A percentile compares a stretch with the other conserved stretches of the same genome.
phyloP scores from a whole-genome alignment of 2,329 filamentous ascomycete genomes.

The Paracorniculantispora psalliotae region DNA sequence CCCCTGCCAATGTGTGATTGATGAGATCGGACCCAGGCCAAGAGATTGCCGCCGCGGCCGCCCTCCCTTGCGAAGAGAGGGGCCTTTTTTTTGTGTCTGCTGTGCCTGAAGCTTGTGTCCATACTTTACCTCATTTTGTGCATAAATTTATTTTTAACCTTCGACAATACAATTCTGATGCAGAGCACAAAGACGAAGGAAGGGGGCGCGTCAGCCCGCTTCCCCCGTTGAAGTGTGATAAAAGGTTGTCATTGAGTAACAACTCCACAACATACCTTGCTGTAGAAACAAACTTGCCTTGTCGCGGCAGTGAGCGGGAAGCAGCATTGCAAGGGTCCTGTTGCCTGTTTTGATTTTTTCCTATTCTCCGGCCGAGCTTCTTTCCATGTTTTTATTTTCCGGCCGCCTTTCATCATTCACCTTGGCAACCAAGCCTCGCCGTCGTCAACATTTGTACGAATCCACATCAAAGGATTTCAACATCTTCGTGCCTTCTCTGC shows the following conservation, averaged over 20 bases:
- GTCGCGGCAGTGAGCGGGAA: neutral
- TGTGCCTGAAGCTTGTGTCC: neutral
- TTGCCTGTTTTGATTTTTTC: neutral
- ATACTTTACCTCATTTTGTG: conserved; percentile 3
- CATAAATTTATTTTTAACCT: conserved; percentile 12
- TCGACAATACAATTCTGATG: conserved; percentile 3
- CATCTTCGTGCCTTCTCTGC: neutral
- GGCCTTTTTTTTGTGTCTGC: conserved; percentile 1
- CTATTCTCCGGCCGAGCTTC: too few relatives aligned
- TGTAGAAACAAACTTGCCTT: neutral
- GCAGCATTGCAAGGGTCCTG: neutral
- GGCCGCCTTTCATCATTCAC: neutral
- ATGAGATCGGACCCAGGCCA: conserved; percentile 10
- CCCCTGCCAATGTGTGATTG: conserved; percentile 4
- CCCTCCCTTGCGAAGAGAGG: neutral
- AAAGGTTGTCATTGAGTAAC: neutral
- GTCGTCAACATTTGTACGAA: neutral
- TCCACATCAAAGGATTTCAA: neutral
- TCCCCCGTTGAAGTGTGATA: neutral
- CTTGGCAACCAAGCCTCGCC: neutral
- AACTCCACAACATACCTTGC: neutral
- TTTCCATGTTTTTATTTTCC: neutral
- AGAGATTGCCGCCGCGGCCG: conserved; percentile 3
- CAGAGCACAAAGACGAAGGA: conserved; percentile 3
- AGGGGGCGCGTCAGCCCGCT: neutral